Evolutionary conservation across 176 grass and related monocot species (phyloP).

Genomic region (Leersia perrieri): DNA sequence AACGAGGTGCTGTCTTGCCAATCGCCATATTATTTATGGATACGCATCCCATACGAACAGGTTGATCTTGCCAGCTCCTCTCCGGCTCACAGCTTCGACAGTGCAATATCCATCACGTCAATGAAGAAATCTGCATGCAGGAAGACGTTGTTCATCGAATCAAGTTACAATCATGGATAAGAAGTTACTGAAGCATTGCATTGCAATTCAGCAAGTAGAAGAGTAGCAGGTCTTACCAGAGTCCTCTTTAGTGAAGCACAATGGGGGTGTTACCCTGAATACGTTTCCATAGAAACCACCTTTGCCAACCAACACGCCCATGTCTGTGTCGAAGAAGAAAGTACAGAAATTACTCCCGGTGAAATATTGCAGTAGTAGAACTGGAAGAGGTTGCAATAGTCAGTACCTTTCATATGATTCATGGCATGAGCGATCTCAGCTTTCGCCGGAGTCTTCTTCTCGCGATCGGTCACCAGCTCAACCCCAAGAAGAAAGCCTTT

Average conservation of each 20-base stretch:
- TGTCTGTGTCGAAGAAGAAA: conserved; percentile 50
- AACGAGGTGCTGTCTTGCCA: conserved; percentile 79
- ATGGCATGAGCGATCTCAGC: conserved; percentile 65
- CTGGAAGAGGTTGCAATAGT: neutral
- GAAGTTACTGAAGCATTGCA: neutral
- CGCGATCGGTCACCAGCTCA: conserved; percentile 78
- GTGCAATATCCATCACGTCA: conserved; percentile 67
- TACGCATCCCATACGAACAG: conserved; percentile 9
- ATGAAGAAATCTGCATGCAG: conserved; percentile 69
- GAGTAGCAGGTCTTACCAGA: conserved; percentile 43
- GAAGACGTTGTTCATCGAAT: neutral
- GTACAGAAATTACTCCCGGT: neutral
- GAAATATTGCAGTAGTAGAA: neutral
- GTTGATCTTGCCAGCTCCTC: neutral
- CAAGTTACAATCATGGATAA: neutral
- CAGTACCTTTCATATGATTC: conserved; percentile 81
- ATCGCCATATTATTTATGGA: conserved; percentile 50
- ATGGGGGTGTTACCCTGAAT: conserved; percentile 89
- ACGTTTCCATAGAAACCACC: conserved; percentile 93
- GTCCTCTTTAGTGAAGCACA: conserved; percentile 87
- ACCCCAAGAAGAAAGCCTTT: conserved; percentile 88
- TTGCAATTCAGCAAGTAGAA: neutral
- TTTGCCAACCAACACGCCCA: conserved; percentile 87
- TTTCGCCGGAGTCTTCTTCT: conserved; percentile 86
- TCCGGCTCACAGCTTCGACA: conserved; percentile 74